A percentile compares a stretch with the other conserved stretches of the same genome.
phyloP scores from a whole-genome alignment of 169 alveolate genomes.

The Perkinsus marinus region DNA sequence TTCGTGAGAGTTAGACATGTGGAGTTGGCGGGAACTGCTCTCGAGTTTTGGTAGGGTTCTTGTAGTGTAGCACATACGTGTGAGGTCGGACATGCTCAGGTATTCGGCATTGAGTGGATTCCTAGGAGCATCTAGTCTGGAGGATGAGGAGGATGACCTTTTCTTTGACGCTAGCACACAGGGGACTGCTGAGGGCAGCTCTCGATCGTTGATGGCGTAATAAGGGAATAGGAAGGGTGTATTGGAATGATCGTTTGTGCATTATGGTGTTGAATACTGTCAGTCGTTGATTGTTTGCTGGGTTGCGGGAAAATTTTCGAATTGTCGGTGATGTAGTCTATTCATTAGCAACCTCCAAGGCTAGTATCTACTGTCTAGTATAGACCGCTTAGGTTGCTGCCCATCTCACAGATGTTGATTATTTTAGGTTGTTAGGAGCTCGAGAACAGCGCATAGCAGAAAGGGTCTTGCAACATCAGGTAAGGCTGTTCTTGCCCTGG shows the following conservation, averaged over 20 bases:
- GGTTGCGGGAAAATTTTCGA: too few species aligned
- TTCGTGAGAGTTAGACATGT: neutral
- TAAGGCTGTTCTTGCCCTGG: neutral
- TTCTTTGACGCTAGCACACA: neutral
- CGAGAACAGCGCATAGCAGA: neutral
- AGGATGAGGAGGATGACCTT: neutral
- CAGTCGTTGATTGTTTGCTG: too few species aligned
- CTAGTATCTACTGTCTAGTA: too few species aligned
- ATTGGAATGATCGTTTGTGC: too few species aligned
- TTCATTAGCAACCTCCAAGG: too few species aligned
- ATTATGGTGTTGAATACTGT: too few species aligned
- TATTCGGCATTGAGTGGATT: neutral
- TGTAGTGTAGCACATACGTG: neutral
- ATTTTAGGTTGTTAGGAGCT: neutral
- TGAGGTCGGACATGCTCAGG: neutral
- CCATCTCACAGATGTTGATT: neutral
- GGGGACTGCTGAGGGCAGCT: neutral
- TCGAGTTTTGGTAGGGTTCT: neutral
- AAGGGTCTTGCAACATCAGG: neutral
- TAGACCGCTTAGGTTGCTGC: too few species aligned
- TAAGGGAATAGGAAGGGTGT: neutral
- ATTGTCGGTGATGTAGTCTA: too few species aligned
- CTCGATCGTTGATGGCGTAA: neutral
- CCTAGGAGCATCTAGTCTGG: neutral
- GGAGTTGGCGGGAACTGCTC: neutral